Conservation (phyloP, 2,329 filamentous ascomycete genomes). For the Colletotrichum siamense region DNA sequence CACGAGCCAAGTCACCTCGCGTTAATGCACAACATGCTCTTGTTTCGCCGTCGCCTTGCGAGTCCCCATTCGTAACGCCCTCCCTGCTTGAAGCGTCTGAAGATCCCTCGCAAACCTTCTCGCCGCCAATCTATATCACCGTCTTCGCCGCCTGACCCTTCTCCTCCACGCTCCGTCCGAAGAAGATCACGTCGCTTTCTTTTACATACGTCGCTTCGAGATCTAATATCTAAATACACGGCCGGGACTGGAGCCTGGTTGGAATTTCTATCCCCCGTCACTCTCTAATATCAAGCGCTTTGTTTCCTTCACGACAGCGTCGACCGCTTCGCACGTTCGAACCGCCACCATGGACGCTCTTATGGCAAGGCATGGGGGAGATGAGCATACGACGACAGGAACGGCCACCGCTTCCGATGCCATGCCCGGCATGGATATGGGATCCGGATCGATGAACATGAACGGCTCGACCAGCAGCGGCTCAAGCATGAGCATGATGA, state of each 20-base stretch:
- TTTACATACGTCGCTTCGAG: not conserved
- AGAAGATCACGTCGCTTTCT: not conserved
- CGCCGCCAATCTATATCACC: slow-evolving; percentile 16
- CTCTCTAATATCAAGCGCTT: not conserved
- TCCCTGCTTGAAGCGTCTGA: slow-evolving; percentile 22
- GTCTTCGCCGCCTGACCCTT: not conserved
- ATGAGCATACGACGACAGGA: not conserved
- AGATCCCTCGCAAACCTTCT: slow-evolving; percentile 25
- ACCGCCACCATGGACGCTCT: slow-evolving; percentile 9
- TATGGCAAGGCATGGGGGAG: slow-evolving; percentile 13
- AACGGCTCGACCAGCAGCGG: not conserved
- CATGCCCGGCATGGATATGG: slow-evolving; percentile 20
- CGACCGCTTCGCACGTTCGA: not conserved
- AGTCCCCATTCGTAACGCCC: not conserved
- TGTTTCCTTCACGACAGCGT: not conserved
- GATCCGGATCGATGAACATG: slow-evolving; percentile 12
- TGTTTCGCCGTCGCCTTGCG: slow-evolving; percentile 13
- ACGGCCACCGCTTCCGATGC: not conserved
- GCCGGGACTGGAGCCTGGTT: slow-evolving; percentile 22
- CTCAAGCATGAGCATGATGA: slow-evolving; percentile 29
- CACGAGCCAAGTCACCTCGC: slow-evolving; percentile 12
- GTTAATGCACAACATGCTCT: slow-evolving; percentile 19
- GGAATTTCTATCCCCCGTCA: not conserved
- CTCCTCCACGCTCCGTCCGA: not conserved
- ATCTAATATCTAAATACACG: not conserved